These are phyloP conservation scores for Dendrostoma leiphaemia DNA, from an alignment of 2,329 filamentous ascomycete species.

Conservation along the genomic window DNA sequence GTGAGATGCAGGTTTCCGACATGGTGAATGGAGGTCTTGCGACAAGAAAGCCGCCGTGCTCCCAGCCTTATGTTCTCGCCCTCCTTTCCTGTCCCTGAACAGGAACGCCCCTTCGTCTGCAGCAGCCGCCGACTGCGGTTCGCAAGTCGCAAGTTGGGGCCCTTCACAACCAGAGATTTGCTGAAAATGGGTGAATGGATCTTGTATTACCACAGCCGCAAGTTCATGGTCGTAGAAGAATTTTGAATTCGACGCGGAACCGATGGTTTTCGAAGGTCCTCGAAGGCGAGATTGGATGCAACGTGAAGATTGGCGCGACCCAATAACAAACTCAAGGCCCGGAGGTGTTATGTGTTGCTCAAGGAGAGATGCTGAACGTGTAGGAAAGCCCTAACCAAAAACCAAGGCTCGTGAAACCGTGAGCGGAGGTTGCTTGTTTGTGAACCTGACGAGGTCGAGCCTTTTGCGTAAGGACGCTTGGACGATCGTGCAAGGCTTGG, in stretches of 20 bases:
- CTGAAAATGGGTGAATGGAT: background rate
- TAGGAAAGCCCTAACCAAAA: constrained; percentile 23
- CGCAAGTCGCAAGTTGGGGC: background rate
- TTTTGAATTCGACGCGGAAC: background rate
- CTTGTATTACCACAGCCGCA: constrained; percentile 15
- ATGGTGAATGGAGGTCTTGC: constrained; percentile 30
- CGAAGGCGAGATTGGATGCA: background rate
- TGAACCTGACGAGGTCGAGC: background rate
- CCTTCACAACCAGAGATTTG: background rate
- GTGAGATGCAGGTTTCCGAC: constrained; percentile 46
- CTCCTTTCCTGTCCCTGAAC: constrained; percentile 1
- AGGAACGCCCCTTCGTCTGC: background rate
- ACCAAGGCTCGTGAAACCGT: background rate
- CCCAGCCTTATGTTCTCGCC: constrained; percentile 7
- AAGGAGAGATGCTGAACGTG: constrained; percentile 12
- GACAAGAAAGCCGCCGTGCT: constrained; percentile 3
- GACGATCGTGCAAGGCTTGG: background rate
- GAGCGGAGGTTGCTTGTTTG: background rate
- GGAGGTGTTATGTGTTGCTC: constrained; percentile 11
- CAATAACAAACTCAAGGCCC: background rate
- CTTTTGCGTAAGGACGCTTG: background rate
- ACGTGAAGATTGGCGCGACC: background rate
- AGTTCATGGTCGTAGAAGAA: constrained; percentile 23
- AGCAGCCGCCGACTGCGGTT: background rate
- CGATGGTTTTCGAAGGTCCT: background rate